Conservation (phyloP, 2,329 filamentous ascomycete genomes). For the Ophidiomyces ophidiicola region DNA sequence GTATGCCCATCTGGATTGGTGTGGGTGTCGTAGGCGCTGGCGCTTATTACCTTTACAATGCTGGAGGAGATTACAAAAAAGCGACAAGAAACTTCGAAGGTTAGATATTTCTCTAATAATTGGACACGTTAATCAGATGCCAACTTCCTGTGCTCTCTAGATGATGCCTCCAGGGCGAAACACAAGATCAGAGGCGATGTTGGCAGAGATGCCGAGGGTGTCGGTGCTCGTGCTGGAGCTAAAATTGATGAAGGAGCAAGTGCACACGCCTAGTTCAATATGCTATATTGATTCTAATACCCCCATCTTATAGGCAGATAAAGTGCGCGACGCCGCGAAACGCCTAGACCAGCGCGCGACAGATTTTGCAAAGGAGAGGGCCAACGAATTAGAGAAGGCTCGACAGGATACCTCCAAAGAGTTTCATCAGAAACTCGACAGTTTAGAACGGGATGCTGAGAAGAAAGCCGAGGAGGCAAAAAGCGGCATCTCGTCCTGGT, state of each 20-base stretch:
- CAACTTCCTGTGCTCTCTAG: slow-evolving; percentile 38
- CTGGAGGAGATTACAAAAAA: slow-evolving; percentile 66
- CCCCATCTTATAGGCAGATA: slow-evolving; percentile 41
- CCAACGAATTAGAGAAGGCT: slow-evolving; percentile 45
- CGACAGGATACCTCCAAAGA: slow-evolving; percentile 50
- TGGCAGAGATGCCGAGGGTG: slow-evolving; percentile 49
- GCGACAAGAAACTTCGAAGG: slow-evolving; percentile 82
- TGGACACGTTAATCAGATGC: neutral
- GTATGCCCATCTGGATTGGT: slow-evolving; percentile 33
- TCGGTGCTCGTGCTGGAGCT: slow-evolving; percentile 49
- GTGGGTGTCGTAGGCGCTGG: slow-evolving; percentile 53
- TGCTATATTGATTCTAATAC: neutral
- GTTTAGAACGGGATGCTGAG: slow-evolving; percentile 72
- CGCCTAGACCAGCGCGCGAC: slow-evolving; percentile 51
- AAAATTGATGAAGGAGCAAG: slow-evolving; percentile 60
- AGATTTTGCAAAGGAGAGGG: slow-evolving; percentile 49
- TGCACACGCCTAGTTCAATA: slow-evolving; percentile 16
- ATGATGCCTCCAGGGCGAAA: slow-evolving; percentile 60
- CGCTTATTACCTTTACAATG: slow-evolving; percentile 84
- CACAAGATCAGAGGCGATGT: slow-evolving; percentile 54
- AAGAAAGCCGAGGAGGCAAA: slow-evolving; percentile 69
- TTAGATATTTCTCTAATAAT: slow-evolving; percentile 35
- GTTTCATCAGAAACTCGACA: slow-evolving; percentile 50
- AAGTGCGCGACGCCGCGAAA: slow-evolving; percentile 44
- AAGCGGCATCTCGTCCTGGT: slow-evolving; percentile 73